Evolutionary conservation across 345 rosid genomes (phyloP), one percentile per base, ranked within the genome.

Genomic region (Eucalyptus cloeziana): DNA sequence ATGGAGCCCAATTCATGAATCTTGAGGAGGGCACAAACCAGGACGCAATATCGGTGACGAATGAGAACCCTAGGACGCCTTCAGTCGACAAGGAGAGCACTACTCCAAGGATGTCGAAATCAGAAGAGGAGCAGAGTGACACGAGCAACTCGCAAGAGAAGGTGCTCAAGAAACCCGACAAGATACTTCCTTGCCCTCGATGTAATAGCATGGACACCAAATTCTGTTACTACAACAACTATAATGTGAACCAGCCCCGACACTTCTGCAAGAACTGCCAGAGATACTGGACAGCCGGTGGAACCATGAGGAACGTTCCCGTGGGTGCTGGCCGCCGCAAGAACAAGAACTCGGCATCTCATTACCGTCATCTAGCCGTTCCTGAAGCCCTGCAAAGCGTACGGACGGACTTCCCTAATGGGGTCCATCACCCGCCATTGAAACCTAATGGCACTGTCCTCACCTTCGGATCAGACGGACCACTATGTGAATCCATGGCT

Each of bases 271-370:
- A 96, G 94, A 95, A 95, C 89, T 96, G 99, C 87, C 99, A 97
- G 92, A 95, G 99, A 89, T 97, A 97, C 92, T 97, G 99, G 99
- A 97, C 99, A 5, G 99, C 97, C 22, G 99, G 99, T 85, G 99
- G 99, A 89, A 96, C 97, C 6, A 96, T 97, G 99, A 94, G 99
- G 91, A 96, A 97, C 86, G 99, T 97, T 27, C 99, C 99, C 1
- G 96, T 97, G 83, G 99, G 99, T 87, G 99, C 99, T 54, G 99
- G 99, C 43, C 92, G 99, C 16, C 96, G 99, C 87, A 97, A 96
- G 96, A 97, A 94, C 92, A 97, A 97, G 95, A 95, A 90, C 87
- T 93, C 97, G 2, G 92, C 96, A 49, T 94, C 97, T 88, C 96
- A 96, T 88, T 96, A 88, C 90, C 98, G 95, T 87, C 97, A 94